phyloP scores from a whole-genome alignment of 139 green algal species.

The Ostreobium quekettii region DNA sequence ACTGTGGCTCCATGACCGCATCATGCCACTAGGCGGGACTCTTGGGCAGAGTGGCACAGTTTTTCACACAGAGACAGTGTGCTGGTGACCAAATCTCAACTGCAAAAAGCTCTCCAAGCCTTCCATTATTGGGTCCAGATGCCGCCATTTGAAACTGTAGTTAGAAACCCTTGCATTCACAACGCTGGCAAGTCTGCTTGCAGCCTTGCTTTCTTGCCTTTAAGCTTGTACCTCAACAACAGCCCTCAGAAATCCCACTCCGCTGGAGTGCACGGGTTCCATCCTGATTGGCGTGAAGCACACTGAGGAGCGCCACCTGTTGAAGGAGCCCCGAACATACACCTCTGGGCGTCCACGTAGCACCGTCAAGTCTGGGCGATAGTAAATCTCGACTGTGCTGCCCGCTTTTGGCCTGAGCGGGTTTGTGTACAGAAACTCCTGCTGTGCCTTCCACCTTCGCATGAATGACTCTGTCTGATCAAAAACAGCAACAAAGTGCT shows the following conservation, averaged over 20 bases:
- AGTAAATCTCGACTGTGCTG: constrained; percentile 59
- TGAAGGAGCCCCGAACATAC: constrained; percentile 71
- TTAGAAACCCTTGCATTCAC: too few species aligned
- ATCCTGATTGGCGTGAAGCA: constrained; percentile 40
- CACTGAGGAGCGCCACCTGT: constrained; percentile 49
- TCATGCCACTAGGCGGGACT: too few species aligned
- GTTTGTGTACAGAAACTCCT: constrained; percentile 72
- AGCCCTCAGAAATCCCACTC: constrained; percentile 51
- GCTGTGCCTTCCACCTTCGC: constrained; percentile 1
- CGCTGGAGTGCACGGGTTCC: constrained; percentile 40
- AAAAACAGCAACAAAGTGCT: constrained; percentile 10
- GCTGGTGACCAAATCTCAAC: too few species aligned
- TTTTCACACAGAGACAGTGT: too few species aligned
- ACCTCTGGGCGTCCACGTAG: constrained; percentile 70
- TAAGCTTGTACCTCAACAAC: background rate
- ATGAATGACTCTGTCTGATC: constrained; percentile 7
- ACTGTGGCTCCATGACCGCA: too few species aligned
- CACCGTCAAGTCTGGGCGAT: constrained; percentile 85
- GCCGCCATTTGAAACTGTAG: too few species aligned
- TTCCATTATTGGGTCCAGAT: too few species aligned
- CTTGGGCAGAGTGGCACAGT: too few species aligned
- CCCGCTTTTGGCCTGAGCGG: constrained; percentile 44
- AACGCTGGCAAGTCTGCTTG: too few species aligned
- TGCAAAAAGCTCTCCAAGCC: too few species aligned
- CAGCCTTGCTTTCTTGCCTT: too few species aligned